These are phyloP conservation scores for Serpula lacrymans DNA, from an alignment of 768 basidiomycete species.

Conservation along the genomic window DNA sequence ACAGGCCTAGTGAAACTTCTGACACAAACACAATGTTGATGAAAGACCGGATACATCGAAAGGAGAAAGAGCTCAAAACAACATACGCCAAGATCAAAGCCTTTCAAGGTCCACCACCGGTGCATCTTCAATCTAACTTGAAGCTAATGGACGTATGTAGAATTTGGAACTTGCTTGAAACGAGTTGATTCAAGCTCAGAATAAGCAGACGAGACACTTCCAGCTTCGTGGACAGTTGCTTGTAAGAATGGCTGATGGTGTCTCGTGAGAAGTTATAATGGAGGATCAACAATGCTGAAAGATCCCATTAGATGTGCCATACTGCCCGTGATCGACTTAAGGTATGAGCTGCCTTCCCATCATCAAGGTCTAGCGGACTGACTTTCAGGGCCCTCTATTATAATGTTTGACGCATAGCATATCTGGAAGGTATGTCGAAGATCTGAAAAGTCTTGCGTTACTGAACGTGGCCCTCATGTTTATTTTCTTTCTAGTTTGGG, in stretches of 20 bases:
- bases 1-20: constrained; percentile 26
- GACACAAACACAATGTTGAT: constrained; percentile 36
- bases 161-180: constrained; percentile 45
- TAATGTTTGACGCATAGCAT: too few species aligned
- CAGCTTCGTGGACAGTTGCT: constrained; percentile 46
- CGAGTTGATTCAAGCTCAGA: constrained; percentile 37
- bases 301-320: too few species aligned
- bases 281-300: too few species aligned
- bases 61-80: constrained; percentile 36
- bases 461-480: too few species aligned
- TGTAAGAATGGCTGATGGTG: constrained; percentile 41
- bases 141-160: constrained; percentile 18
- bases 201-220: constrained; percentile 43
- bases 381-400: too few species aligned
- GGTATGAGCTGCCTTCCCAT: too few species aligned
- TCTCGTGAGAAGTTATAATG: too few species aligned
- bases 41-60: constrained; percentile 34
- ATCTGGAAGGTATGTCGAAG: too few species aligned
- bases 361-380: too few species aligned
- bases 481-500: too few species aligned
- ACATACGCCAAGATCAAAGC: constrained; percentile 43
- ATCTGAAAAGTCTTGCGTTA: too few species aligned
- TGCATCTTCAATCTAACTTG: constrained; percentile 19
- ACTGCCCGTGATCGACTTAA: too few species aligned
- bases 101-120: constrained; percentile 50